Evolutionary conservation across 306 rosid species (phyloP), one percentile per base, ranked within the genome.

Genomic region (Castanea mollissima): DNA sequence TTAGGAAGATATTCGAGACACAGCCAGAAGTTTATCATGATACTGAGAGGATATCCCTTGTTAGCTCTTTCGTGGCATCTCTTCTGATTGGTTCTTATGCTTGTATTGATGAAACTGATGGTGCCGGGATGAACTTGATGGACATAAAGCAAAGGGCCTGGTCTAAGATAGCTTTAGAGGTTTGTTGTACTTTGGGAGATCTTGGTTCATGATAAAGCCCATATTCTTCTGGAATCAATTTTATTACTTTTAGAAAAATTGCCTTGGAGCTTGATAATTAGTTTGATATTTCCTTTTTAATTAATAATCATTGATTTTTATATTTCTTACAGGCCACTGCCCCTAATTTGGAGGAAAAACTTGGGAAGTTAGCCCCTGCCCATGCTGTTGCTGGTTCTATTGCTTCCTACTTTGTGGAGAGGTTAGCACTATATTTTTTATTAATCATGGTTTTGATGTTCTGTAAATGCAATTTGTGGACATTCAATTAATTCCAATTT

Each of bases 71-170:
- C 71, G 75, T 91, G 97, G 99, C 98, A 0, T 95, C 98, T 32
- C 87, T 95, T 84, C 79, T 93, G 8, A 34, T 90, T 25, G 99
- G 99, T 9, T 75, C 67, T 55, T 88, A 95, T 85, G 96, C 99
- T 73, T 84, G 87, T 63, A 91, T 95, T 81, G 99, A 95, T 85
- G 91, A 95, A 81, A 67, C 98, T 78, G 99, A 95, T 71, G 98
- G 94, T 77, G 91, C 69, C 1, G 99, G 99, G 87, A 95, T 95
- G 99, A 95, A 95, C 85, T 89, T 95, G 82, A 95, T 95, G 99
- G 98, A 95, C 72, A 73, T 95, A 20, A 85, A 81, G 85, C 76
- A 81, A 84, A 87, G 92, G 83, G 69, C 87, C 10, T 95, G 99
- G 99, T 90, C 91, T 76, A 84, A 83, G 63, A 72, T 38, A 23